Base-by-base conservation (phyloP, 2,329 filamentous ascomycete species). In the Ascocoryne sarcoides region DNA sequence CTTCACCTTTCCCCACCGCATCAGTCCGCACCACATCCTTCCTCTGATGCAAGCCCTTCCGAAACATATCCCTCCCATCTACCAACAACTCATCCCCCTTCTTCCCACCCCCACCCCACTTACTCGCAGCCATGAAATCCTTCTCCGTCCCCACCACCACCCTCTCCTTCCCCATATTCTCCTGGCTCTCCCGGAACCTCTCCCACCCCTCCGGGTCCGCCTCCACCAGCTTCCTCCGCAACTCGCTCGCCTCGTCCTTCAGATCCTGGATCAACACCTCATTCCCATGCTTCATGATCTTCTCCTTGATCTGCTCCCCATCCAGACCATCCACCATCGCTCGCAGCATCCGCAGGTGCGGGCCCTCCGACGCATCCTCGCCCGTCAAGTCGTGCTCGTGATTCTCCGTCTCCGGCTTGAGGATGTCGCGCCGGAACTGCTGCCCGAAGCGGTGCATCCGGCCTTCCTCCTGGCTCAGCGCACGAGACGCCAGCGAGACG, bases 371-470 rank as follows among this genome's bases (percentile, higher is more conserved):
- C 23, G 23, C 7, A 16, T 56, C 20, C 8, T 35, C 73, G 47
- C 37, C 73, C 64, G 46, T 71, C 7, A 26, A 12, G 62, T 52
- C 46, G 14, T 49, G 45, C 4, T 33, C 23, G 19, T 51, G 32
- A 15, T 53, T 50, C 31, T 52, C 51, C 3, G 20, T 29, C n/a
- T 59, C 51, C 2, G 53, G 47, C 36, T 67, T 69, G 17, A 83
- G 63, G 28, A 84, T 69, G 43, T 81, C 76, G 31, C 78, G 75
- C 15, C 79, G 75, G 32, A 84, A 66, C 47, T 74, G 70, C 53
- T 84, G 79, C 20, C 79, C 77, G 28, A 84, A 70, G 18, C 80
- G 76, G 54, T 83, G 80, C 50, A 84, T 71, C 21, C 75, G 75
- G 21, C 80, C 81, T 70, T 85, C 81, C 63, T 85, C 81, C 33